Evolutionary conservation across 805 yeast genomes (phyloP).

Genomic region (Kluyveromyces wickerhamii): DNA sequence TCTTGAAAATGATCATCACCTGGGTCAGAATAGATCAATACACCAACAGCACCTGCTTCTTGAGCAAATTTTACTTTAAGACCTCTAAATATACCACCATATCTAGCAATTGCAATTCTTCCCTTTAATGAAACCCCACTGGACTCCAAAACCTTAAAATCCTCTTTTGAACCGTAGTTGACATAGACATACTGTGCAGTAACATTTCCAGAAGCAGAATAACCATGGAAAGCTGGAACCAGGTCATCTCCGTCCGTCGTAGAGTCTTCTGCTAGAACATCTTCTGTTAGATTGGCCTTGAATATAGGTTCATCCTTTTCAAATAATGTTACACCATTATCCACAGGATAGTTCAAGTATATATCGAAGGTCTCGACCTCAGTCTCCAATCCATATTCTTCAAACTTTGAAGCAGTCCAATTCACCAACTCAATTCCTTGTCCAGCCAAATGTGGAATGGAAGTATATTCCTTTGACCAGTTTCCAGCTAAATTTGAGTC

Average conservation of each 20-base stretch:
- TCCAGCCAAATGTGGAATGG: constrained; percentile 53
- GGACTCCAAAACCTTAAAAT: constrained; percentile 41
- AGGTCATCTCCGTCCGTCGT: constrained; percentile 36
- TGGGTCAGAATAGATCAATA: constrained; percentile 62
- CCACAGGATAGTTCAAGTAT: constrained; percentile 56
- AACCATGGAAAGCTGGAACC: constrained; percentile 70
- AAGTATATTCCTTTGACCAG: constrained; percentile 48
- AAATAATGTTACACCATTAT: constrained; percentile 42
- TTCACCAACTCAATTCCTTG: constrained; percentile 40
- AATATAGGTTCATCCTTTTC: constrained; percentile 24
- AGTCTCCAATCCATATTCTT: constrained; percentile 50
- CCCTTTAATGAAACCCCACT: constrained; percentile 45
- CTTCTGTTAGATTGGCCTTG: constrained; percentile 48
- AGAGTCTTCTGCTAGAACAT: constrained; percentile 43
- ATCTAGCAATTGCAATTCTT: constrained; percentile 58
- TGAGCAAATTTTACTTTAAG: constrained; percentile 71
- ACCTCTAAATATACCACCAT: constrained; percentile 63
- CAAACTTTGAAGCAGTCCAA: constrained; percentile 52
- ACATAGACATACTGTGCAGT: constrained; percentile 60
- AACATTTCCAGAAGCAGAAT: constrained; percentile 67
- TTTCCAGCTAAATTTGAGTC: constrained; percentile 36
- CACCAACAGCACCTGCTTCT: constrained; percentile 61
- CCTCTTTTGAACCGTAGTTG: constrained; percentile 59
- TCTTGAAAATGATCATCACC: constrained; percentile 49
- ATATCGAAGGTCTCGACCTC: constrained; percentile 50